A percentile compares a stretch with the other conserved stretches of the same genome.
Conservation (phyloP, 257 asterid genomes). For the Solanum chaucha region DNA sequence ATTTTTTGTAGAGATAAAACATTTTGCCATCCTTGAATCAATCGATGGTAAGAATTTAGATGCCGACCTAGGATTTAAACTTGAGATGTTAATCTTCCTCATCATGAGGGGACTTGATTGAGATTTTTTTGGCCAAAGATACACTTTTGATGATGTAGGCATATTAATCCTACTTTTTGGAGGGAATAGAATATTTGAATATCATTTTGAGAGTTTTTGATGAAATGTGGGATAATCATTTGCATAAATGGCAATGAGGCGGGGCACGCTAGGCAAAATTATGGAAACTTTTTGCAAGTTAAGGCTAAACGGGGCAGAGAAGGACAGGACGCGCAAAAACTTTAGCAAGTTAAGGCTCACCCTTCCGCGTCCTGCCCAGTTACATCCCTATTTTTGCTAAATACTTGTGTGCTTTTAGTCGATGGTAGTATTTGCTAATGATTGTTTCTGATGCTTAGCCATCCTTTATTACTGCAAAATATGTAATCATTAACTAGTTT, state of each 20-base stretch:
- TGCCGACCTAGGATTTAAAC: background rate
- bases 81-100: no score
- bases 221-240: background rate
- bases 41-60: slow-evolving; percentile 19
- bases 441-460: background rate
- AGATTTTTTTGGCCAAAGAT: no score
- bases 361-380: background rate
- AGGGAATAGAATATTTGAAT: background rate
- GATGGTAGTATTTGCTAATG: background rate
- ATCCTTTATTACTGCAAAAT: background rate
- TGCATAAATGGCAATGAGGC: background rate
- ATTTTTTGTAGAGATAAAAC: slow-evolving; percentile 22
- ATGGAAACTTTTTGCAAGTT: background rate
- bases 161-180: background rate
- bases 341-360: background rate
- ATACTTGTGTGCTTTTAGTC: background rate
- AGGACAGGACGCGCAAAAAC: background rate
- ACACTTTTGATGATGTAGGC: background rate
- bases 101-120: no score
- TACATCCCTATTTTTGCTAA: background rate
- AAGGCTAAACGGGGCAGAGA: background rate
- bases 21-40: slow-evolving; percentile 29
- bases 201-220: background rate
- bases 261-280: background rate
- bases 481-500: background rate